These are phyloP conservation scores for Porphyrellus cyaneotinctus DNA, from an alignment of 768 basidiomycete species.

Conservation along the genomic window DNA sequence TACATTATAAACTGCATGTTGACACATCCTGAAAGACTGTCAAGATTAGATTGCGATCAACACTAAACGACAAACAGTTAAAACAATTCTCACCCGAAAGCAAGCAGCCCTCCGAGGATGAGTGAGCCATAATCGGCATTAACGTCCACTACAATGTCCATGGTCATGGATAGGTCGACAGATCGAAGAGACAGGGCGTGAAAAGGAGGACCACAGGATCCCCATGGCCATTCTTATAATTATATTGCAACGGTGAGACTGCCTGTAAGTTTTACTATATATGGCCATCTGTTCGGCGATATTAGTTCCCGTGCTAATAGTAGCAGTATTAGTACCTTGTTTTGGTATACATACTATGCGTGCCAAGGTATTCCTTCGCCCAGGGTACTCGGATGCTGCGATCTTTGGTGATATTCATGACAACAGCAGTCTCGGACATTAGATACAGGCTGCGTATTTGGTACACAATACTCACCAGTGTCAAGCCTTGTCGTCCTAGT, in stretches of 20 bases:
- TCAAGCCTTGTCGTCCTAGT: too few relatives aligned
- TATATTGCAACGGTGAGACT: neutral
- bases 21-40: slow-evolving; percentile 27
- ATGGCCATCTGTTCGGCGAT: neutral
- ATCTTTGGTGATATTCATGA: too few relatives aligned
- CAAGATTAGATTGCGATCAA: neutral
- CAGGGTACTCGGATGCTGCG: too few relatives aligned
- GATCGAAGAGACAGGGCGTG: neutral
- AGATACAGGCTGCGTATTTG: too few relatives aligned
- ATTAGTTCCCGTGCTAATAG: neutral
- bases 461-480: too few relatives aligned
- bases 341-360: too few relatives aligned
- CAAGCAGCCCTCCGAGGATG: slow-evolving; percentile 21
- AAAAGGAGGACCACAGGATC: neutral
- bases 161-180: slow-evolving; percentile 2
- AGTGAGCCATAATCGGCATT: slow-evolving; percentile 17
- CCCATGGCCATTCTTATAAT: slow-evolving; percentile 6
- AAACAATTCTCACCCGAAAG: slow-evolving; percentile 14
- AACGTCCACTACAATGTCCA: neutral
- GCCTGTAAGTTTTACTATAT: neutral
- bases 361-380: too few relatives aligned
- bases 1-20: slow-evolving; percentile 26
- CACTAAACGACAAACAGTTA: neutral
- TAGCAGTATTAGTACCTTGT: too few relatives aligned
- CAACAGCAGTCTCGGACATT: too few relatives aligned